Percentiles rank a stretch among this genome's conserved stretches.
phyloP scores from a whole-genome alignment of 1,139 yeast species.

The Saccharomyces hybrid region DNA sequence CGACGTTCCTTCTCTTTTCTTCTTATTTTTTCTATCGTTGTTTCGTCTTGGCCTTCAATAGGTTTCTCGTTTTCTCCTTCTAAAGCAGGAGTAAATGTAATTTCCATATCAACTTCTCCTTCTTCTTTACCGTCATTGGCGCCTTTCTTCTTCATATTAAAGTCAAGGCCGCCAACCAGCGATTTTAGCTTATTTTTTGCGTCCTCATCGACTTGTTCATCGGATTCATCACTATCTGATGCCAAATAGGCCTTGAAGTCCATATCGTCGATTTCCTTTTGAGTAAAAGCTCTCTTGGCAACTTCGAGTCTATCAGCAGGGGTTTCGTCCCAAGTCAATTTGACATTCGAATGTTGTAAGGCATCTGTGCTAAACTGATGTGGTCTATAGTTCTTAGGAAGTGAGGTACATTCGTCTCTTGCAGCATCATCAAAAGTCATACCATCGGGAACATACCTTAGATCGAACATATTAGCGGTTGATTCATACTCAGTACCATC shows the following conservation, averaged over 20 bases:
- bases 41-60: slow-evolving; percentile 49
- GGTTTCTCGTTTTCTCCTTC: slow-evolving; percentile 38
- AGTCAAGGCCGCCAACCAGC: slow-evolving; percentile 45
- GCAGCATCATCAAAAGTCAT: slow-evolving; percentile 78
- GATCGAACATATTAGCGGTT: slow-evolving; percentile 88
- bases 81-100: slow-evolving; percentile 88
- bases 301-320: slow-evolving; percentile 83
- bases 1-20: slow-evolving; percentile 92
- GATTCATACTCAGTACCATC: slow-evolving; percentile 96
- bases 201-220: slow-evolving; percentile 35
- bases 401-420: slow-evolving; percentile 59
- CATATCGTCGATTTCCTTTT: slow-evolving; percentile 90
- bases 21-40: slow-evolving; percentile 73
- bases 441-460: slow-evolving; percentile 87
- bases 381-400: slow-evolving; percentile 82
- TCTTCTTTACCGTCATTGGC: slow-evolving; percentile 41
- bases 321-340: slow-evolving; percentile 96
- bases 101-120: slow-evolving; percentile 85
- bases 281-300: slow-evolving; percentile 75
- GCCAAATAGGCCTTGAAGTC: slow-evolving; percentile 95
- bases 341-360: slow-evolving; percentile 88
- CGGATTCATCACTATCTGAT: slow-evolving; percentile 63
- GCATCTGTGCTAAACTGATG: slow-evolving; percentile 83
- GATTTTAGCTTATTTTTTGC: slow-evolving; percentile 58
- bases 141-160: slow-evolving; percentile 22